phyloP scores from a whole-genome alignment of 2,329 filamentous ascomycete genomes.

The Penicillium crustosum region DNA sequence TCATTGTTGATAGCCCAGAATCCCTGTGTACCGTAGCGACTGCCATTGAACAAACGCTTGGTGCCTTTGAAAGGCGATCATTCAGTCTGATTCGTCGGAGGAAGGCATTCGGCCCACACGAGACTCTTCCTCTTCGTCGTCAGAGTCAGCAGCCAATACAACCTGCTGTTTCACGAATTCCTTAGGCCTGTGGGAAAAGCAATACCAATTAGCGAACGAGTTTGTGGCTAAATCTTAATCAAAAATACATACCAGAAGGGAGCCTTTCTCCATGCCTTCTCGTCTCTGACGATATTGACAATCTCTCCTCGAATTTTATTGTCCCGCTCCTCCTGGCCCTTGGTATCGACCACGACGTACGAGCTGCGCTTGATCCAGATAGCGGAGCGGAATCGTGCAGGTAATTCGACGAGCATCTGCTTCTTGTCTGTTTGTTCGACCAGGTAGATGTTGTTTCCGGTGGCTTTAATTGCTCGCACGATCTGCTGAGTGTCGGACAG shows the following conservation, averaged over 20 bases:
- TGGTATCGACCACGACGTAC: slow-evolving; percentile 78
- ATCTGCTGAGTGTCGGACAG: slow-evolving; percentile 60
- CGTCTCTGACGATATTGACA: slow-evolving; percentile 85
- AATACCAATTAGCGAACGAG: slow-evolving; percentile 14
- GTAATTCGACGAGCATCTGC: slow-evolving; percentile 74
- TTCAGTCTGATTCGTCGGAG: slow-evolving; percentile 68
- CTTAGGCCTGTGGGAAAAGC: slow-evolving; percentile 62
- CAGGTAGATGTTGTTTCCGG: slow-evolving; percentile 86
- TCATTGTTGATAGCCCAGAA: neutral
- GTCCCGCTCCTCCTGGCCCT: slow-evolving; percentile 62
- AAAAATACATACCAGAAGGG: slow-evolving; percentile 68
- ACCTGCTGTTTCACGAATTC: slow-evolving; percentile 66
- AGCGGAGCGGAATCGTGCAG: slow-evolving; percentile 80
- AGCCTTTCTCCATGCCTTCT: slow-evolving; percentile 88
- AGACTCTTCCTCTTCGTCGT: slow-evolving; percentile 74
- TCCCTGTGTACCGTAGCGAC: neutral
- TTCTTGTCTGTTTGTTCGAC: slow-evolving; percentile 69
- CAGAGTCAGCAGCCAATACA: slow-evolving; percentile 67
- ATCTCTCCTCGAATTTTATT: slow-evolving; percentile 87
- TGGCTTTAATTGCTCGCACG: slow-evolving; percentile 74
- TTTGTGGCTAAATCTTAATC: neutral
- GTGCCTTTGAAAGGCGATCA: slow-evolving; percentile 27
- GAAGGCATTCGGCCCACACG: slow-evolving; percentile 83
- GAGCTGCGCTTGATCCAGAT: slow-evolving; percentile 91
- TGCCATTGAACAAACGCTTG: slow-evolving; percentile 1